Percentiles rank a stretch among this genome's conserved stretches.
These are phyloP conservation scores for Galerina marginata DNA, from an alignment of 768 basidiomycete genomes.

Conservation along the genomic window DNA sequence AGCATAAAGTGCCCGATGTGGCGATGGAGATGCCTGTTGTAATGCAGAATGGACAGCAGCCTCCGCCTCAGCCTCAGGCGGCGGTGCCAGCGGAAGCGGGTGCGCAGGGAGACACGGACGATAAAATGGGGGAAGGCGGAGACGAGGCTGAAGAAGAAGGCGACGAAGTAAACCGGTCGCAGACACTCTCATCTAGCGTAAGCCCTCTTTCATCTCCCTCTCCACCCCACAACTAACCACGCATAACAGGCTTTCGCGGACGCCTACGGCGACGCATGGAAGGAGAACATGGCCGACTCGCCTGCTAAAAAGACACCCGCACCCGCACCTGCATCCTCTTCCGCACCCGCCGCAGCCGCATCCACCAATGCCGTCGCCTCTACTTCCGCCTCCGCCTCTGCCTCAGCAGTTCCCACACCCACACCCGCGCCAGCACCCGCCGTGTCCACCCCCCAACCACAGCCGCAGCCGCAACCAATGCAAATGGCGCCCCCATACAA, in stretches of 20 bases:
- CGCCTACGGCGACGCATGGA: constrained; percentile 68
- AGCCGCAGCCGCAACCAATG: constrained; percentile 17
- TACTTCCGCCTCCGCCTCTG: constrained; percentile 9
- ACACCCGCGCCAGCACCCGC: neutral
- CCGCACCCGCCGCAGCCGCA: constrained; percentile 8
- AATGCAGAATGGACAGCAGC: neutral
- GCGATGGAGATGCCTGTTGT: neutral
- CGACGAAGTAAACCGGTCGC: constrained; percentile 18
- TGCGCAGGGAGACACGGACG: constrained; percentile 21
- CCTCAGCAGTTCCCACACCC: neutral
- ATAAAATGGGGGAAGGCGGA: constrained; percentile 35
- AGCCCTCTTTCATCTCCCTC: neutral
- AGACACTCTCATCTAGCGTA: constrained; percentile 20
- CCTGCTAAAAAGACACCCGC: constrained; percentile 12
- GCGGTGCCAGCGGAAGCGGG: neutral
- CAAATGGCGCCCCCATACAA: constrained; percentile 26
- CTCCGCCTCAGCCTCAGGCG: neutral
- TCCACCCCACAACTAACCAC: constrained; percentile 8
- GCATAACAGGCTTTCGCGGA: constrained; percentile 46
- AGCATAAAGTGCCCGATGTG: constrained; percentile 43
- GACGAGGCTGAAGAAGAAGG: constrained; percentile 26
- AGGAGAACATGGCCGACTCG: constrained; percentile 47
- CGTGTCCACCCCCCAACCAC: constrained; percentile 23
- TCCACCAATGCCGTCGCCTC: constrained; percentile 6
- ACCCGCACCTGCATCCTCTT: neutral